Evolutionary conservation across 1,284 basidiomycete genomes (phyloP), one percentile per base, ranked within the genome.

Genomic region (Paramarasmius palmivorus): DNA sequence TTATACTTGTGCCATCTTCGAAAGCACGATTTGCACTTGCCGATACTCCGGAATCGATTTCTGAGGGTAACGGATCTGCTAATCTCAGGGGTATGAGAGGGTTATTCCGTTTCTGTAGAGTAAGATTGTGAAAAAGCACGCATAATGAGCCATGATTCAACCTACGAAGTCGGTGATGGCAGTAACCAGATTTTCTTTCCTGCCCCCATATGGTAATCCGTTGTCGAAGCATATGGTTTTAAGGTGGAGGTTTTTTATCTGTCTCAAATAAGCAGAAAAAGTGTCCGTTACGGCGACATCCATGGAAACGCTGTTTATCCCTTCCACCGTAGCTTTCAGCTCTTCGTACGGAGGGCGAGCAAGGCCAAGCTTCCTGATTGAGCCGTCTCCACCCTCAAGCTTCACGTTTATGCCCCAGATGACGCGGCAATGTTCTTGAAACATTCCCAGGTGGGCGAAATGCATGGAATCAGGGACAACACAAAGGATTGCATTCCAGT

Each of bases 401-500:
- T 53, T 44, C 0, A 57, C 42, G 42, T 65, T 60, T 39, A 73
- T 40, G 57, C 57, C 46, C 73, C 70, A 40, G 60, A 56, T 17
- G 63, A 59, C 7, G 68, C n/a, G n/a, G n/a, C n/a, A n/a, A n/a
- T n/a, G n/a, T n/a, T n/a, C n/a, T n/a, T n/a, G n/a, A n/a, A n/a
- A 49, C 6, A 64, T 35, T n/a, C 66, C 65, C 0, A 73, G 63
- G 37, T 65, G 68, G 1, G 66, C 55, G 5, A 61, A 61, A 51
- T 75, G 73, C 71, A 75, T 72, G 5, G 65, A 54, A 48, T 75
- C 72, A 19, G 73, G 55, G 1, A 68, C 62, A 0, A 62, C 59
- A 46, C 60, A 71, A 2, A 41, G 35, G 20, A 65, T 54, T 0
- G 72, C 68, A 50, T 73, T 58, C 71, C 72, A 76, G 50, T 74